Conservation (phyloP, 768 basidiomycete species). For the Mycena venus region DNA sequence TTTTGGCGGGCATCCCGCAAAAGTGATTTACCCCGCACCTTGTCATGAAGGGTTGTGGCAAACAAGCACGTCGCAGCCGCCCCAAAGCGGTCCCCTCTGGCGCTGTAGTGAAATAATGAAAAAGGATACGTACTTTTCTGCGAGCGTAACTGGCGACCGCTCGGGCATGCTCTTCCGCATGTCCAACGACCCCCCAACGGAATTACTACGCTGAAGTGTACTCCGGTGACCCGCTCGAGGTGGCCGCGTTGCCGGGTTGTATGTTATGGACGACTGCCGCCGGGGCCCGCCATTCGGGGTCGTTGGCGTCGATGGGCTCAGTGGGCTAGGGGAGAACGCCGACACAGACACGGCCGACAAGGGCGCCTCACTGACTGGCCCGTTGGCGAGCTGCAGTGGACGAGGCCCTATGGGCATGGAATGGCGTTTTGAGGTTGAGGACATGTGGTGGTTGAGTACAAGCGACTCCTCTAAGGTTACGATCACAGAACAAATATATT, state of each 20-base stretch:
- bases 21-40: too few species aligned
- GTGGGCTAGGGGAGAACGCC: slow-evolving; percentile 33
- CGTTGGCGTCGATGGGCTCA: slow-evolving; percentile 25
- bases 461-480: slow-evolving; percentile 12
- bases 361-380: slow-evolving; percentile 41
- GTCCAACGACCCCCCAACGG: slow-evolving; percentile 33
- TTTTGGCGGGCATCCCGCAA: too few species aligned
- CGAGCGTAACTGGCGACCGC: slow-evolving; percentile 60
- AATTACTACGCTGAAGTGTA: slow-evolving; percentile 38
- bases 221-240: slow-evolving; percentile 27
- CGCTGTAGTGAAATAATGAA: background rate
- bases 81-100: too few species aligned
- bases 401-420: slow-evolving; percentile 56
- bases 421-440: slow-evolving; percentile 42
- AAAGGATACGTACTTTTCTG: slow-evolving; percentile 72
- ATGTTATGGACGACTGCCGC: slow-evolving; percentile 70
- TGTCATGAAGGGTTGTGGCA: too few species aligned
- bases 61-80: too few species aligned
- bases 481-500: slow-evolving; percentile 29
- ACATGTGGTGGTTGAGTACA: background rate
- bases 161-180: slow-evolving; percentile 3
- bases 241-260: slow-evolving; percentile 47
- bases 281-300: slow-evolving; percentile 40
- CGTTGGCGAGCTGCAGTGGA: slow-evolving; percentile 62
- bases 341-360: slow-evolving; percentile 34